phyloP scores from a whole-genome alignment of 257 asterid species.

The Pogostemon cablin region DNA sequence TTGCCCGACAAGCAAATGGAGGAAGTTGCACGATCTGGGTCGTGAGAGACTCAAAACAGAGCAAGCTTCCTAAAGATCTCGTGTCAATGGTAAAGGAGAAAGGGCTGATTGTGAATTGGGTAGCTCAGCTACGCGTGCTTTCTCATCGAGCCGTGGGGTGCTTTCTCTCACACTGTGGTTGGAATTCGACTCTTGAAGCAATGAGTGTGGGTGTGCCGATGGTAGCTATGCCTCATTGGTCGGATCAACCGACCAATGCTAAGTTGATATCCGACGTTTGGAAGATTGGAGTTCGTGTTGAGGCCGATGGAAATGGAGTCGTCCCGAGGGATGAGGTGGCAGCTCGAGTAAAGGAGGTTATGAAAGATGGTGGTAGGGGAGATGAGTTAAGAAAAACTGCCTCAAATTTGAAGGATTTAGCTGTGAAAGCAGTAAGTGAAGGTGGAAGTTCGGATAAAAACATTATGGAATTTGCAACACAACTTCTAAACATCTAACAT shows the following conservation, averaged over 20 bases:
- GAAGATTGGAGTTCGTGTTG: slow-evolving; percentile 39
- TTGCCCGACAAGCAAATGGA: not conserved
- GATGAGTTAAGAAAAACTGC: slow-evolving; percentile 33
- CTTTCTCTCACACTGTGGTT: not conserved
- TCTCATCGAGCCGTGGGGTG: slow-evolving; percentile 5
- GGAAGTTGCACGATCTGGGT: not conserved
- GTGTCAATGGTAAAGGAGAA: not conserved
- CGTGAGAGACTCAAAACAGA: not conserved
- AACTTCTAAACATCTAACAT: not conserved
- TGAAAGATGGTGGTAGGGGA: slow-evolving; percentile 42
- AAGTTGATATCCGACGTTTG: slow-evolving; percentile 43
- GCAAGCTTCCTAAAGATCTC: slow-evolving; percentile 6
- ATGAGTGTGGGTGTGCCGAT: slow-evolving; percentile 42
- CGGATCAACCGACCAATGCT: slow-evolving; percentile 50
- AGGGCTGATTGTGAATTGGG: slow-evolving; percentile 4
- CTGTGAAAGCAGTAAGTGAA: slow-evolving; percentile 36
- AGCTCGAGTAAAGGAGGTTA: slow-evolving; percentile 26
- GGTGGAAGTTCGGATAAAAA: slow-evolving; percentile 32
- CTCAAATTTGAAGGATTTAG: slow-evolving; percentile 40
- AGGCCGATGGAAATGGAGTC: slow-evolving; percentile 35
- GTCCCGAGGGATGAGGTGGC: slow-evolving; percentile 38
- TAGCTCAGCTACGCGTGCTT: not conserved
- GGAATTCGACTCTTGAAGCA: slow-evolving; percentile 47
- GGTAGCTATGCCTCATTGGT: slow-evolving; percentile 47
- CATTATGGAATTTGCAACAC: slow-evolving; percentile 32